Conservation (phyloP, 805 yeast genomes). For the Candida koratica region DNA sequence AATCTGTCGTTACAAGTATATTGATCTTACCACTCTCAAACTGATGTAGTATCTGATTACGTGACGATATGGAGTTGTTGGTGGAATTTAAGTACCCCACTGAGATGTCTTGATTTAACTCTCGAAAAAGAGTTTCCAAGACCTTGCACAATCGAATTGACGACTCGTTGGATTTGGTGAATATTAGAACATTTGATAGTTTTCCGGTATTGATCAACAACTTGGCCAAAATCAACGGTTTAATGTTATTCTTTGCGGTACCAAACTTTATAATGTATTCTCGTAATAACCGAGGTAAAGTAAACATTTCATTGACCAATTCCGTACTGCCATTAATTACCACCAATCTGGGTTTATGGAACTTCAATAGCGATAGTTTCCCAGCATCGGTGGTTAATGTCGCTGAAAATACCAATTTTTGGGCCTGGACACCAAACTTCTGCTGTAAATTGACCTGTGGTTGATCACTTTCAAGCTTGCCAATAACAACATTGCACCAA, state of each 20-base stretch:
- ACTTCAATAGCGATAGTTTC: conserved; percentile 66
- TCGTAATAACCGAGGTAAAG: conserved; percentile 51
- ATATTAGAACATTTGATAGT: conserved; percentile 48
- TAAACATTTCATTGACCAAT: conserved; percentile 53
- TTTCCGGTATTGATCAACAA: conserved; percentile 40
- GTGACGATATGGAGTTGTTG: conserved; percentile 44
- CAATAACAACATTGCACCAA: conserved; percentile 67
- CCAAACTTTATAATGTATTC: conserved; percentile 44
- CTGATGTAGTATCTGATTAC: conserved; percentile 53
- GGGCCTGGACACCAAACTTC: conserved; percentile 36
- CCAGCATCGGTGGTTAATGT: conserved; percentile 93
- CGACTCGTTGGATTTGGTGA: conserved; percentile 79
- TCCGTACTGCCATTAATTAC: conserved; percentile 59
- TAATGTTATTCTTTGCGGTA: conserved; percentile 41
- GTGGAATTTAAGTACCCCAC: conserved; percentile 56
- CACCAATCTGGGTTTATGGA: conserved; percentile 67
- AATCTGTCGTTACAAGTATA: conserved; percentile 75
- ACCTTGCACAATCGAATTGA: conserved; percentile 75
- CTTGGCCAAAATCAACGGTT: conserved; percentile 70
- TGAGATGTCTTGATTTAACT: conserved; percentile 4
- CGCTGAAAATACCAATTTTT: conserved; percentile 82
- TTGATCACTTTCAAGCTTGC: conserved; percentile 24
- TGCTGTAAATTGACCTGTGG: conserved; percentile 21
- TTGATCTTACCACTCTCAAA: conserved; percentile 54
- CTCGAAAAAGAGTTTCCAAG: conserved; percentile 21